Evolutionary conservation across 2,329 filamentous ascomycete species (phyloP).

Genomic region (Dothidotthia symphoricarpi): DNA sequence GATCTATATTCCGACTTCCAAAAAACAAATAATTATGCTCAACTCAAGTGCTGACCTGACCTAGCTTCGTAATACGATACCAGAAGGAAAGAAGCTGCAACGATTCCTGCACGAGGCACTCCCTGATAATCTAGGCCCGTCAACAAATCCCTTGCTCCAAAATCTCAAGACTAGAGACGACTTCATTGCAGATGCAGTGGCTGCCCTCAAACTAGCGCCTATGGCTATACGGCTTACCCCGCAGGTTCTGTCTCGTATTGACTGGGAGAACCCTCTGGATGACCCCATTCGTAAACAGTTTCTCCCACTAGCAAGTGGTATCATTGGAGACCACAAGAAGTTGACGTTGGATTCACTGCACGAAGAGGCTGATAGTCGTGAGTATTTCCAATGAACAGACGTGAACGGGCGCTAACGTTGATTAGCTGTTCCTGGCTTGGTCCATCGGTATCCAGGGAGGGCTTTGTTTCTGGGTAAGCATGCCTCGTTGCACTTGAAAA

Average conservation of each 20-base stretch:
- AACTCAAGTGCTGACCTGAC: constrained; percentile 2
- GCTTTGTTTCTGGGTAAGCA: constrained; percentile 61
- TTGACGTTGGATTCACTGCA: constrained; percentile 59
- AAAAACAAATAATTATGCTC: too few relatives aligned
- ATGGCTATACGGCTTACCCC: constrained; percentile 63
- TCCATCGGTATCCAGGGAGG: constrained; percentile 65
- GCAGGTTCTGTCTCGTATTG: constrained; percentile 58
- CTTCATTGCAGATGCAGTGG: constrained; percentile 55
- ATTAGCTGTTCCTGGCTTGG: constrained; percentile 53
- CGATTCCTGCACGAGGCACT: constrained; percentile 53
- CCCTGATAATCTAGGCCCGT: constrained; percentile 50
- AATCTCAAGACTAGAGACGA: constrained; percentile 51
- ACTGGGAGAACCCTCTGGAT: constrained; percentile 59
- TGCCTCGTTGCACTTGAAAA: too few relatives aligned
- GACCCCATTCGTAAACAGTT: constrained; percentile 63
- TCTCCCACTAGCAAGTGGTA: constrained; percentile 55
- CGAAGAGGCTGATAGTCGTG: constrained; percentile 55
- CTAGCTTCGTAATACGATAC: constrained; percentile 53
- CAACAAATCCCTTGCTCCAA: constrained; percentile 28
- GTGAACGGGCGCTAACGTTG: constrained; percentile 2
- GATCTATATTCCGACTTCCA: too few relatives aligned
- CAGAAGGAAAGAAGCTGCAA: constrained; percentile 48
- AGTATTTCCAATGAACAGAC: too few relatives aligned
- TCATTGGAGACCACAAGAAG: constrained; percentile 56
- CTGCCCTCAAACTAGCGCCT: constrained; percentile 54